Evolutionary conservation across 2,329 filamentous ascomycete species (phyloP).

Genomic region (Fusarium sp.): DNA sequence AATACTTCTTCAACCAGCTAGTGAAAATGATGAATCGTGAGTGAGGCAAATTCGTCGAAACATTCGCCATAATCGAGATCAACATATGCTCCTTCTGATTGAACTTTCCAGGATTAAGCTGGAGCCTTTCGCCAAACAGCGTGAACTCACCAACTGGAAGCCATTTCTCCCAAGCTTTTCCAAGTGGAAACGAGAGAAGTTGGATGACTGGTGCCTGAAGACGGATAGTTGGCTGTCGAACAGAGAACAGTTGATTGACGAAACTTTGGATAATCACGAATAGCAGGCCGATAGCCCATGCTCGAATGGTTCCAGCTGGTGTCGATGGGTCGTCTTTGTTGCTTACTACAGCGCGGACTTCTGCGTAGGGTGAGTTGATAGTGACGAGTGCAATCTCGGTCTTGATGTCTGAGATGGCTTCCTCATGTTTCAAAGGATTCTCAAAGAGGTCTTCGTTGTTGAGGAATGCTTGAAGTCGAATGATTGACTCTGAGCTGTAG

Average conservation of each 20-base stretch:
- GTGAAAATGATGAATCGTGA: slow-evolving; percentile 41
- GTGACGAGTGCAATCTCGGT: slow-evolving; percentile 64
- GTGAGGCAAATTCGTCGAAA: slow-evolving; percentile 38
- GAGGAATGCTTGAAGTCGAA: slow-evolving; percentile 31
- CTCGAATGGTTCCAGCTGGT: slow-evolving; percentile 66
- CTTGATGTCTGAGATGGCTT: slow-evolving; percentile 64
- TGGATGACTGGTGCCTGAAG: slow-evolving; percentile 67
- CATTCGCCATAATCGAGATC: slow-evolving; percentile 63
- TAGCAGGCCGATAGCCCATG: slow-evolving; percentile 63
- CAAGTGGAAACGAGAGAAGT: slow-evolving; percentile 62
- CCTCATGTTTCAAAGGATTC: slow-evolving; percentile 54
- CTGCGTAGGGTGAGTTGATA: slow-evolving; percentile 67
- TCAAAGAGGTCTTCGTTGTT: slow-evolving; percentile 47
- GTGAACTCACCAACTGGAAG: slow-evolving; percentile 61
- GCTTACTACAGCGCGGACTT: slow-evolving; percentile 66
- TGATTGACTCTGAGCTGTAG: slow-evolving; percentile 33
- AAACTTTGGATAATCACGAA: slow-evolving; percentile 61
- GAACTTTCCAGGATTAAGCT: slow-evolving; percentile 66
- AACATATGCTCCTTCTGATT: slow-evolving; percentile 71
- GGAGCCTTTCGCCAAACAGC: slow-evolving; percentile 56
- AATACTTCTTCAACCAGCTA: slow-evolving; percentile 42
- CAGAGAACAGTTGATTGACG: slow-evolving; percentile 67
- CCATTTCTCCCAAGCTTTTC: slow-evolving; percentile 56
- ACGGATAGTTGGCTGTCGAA: slow-evolving; percentile 64
- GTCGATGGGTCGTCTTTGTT: slow-evolving; percentile 64